Percentiles rank a stretch among this genome's conserved stretches.
phyloP scores from a whole-genome alignment of 768 basidiomycete genomes.

The Asterophora parasitica region DNA sequence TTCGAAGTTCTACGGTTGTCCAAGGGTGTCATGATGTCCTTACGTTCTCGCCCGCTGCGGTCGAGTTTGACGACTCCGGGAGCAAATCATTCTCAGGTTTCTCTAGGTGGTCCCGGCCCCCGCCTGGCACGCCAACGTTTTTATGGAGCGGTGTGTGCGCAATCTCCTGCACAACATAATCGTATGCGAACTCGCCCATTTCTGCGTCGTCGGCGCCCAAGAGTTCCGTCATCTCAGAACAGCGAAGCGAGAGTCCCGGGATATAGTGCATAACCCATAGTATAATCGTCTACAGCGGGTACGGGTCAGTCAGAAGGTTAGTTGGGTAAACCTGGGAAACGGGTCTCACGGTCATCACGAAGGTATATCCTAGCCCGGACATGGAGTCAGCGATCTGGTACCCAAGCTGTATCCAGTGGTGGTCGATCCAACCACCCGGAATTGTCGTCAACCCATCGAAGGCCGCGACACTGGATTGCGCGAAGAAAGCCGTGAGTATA shows the following conservation, averaged over 20 bases:
- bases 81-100: conserved; percentile 1
- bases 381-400: conserved; percentile 78
- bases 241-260: conserved; percentile 73
- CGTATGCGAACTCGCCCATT: conserved; percentile 88
- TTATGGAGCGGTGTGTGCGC: conserved; percentile 30
- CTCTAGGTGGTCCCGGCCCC: conserved; percentile 19
- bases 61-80: conserved; percentile 6
- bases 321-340: background rate
- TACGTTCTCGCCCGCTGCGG: conserved; percentile 5
- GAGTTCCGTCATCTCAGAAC: conserved; percentile 59
- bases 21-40: no score
- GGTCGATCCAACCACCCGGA: conserved; percentile 85
- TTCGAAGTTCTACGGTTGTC: no score
- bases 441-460: conserved; percentile 70
- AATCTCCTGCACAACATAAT: conserved; percentile 71
- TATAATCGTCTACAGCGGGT: conserved; percentile 58
- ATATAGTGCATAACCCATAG: conserved; percentile 87
- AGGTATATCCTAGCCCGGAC: conserved; percentile 63
- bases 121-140: conserved; percentile 17
- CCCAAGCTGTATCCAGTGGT: conserved; percentile 76
- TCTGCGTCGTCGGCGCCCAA: conserved; percentile 88
- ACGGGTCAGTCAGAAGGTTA: background rate
- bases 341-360: conserved; percentile 63
- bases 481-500: conserved; percentile 83
- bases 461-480: conserved; percentile 70